Evolutionary conservation across 371 early-diverging fungal species (phyloP), one percentile per base, ranked within the genome.

Genomic region (Lichtheimia ornata): DNA sequence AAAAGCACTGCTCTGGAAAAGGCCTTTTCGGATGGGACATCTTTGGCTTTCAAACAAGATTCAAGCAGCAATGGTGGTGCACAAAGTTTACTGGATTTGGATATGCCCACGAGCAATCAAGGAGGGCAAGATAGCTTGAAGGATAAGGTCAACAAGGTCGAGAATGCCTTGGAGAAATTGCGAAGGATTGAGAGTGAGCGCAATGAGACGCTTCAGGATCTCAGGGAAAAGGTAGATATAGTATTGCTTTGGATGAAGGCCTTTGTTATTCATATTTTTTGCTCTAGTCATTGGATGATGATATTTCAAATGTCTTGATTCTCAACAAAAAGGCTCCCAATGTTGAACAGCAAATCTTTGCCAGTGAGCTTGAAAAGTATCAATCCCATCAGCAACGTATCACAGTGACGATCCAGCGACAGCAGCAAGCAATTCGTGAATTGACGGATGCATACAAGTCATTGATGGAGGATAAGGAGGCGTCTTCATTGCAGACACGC

Each of bases 291-390:
- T 85, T 88, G 55, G 77, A 91, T 58, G 97, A 97, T 71, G 97
- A 98, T 67, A 97, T 97, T 43, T 90, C 94, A 11, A 81, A 88
- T 17, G 56, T 91, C 9, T 72, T 98, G 62, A 84, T 97, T 51
- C 61, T 93, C 6, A 94, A 94, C 81, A 92, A 91, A 61, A 88
- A 86, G 66, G 69, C 73, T 1, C 72, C 81, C 11, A 88, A 90
- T 56, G 84, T 88, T 11, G 95, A 95, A 64, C 86, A 85, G 40
- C 91, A 94, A 57, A 78, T 98, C 11, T 97, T 97, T 83, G 85
- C 89, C 3, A 74, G 88, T 55, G 96, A 98, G 67, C 79, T 98
- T 35, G 90, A 90, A 66, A 98, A 98, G 74, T 98, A 88, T 69
- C 81, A 89, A 4, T 88, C 89, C 12, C 84, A 91, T 62, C 85